These are phyloP conservation scores for Diaporthe longicolla DNA, from an alignment of 2,329 filamentous ascomycete genomes.

Conservation along the genomic window DNA sequence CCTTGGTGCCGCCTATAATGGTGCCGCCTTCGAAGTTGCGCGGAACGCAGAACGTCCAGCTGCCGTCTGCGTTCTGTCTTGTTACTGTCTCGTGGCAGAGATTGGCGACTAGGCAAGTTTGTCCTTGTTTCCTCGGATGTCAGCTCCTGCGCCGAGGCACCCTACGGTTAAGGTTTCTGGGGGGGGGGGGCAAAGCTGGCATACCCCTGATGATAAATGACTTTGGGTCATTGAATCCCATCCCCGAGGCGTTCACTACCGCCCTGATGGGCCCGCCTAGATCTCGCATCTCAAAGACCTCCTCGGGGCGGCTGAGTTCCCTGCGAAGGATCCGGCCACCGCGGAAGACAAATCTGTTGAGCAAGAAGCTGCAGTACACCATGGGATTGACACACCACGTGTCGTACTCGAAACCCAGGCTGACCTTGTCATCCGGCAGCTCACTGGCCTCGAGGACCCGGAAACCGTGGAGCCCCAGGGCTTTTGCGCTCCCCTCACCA, in stretches of 20 bases:
- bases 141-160: neutral
- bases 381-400: conserved; percentile 70
- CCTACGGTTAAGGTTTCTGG: rapidly evolving
- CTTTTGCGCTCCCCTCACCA: conserved; percentile 43
- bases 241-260: conserved; percentile 63
- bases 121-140: conserved; percentile 51
- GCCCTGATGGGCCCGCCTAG: conserved; percentile 49
- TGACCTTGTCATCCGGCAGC: conserved; percentile 57
- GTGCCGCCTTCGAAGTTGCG: conserved; percentile 74
- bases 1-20: conserved; percentile 76
- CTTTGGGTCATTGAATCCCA: conserved; percentile 58
- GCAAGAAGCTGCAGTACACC: conserved; percentile 64
- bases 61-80: conserved; percentile 72
- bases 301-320: conserved; percentile 54
- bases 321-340: conserved; percentile 54
- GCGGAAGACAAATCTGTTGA: conserved; percentile 56
- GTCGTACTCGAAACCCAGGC: conserved; percentile 65
- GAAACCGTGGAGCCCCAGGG: conserved; percentile 56
- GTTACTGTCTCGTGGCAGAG: conserved; percentile 63
- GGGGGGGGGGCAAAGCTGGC: conserved; percentile 16
- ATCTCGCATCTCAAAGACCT: conserved; percentile 55
- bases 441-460: conserved; percentile 53
- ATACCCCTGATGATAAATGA: conserved; percentile 61
- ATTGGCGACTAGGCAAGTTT: conserved; percentile 62
- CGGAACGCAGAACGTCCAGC: conserved; percentile 74